Evolutionary conservation across 2,329 filamentous ascomycete species (phyloP).

Genomic region (Cladosporium sp.): DNA sequence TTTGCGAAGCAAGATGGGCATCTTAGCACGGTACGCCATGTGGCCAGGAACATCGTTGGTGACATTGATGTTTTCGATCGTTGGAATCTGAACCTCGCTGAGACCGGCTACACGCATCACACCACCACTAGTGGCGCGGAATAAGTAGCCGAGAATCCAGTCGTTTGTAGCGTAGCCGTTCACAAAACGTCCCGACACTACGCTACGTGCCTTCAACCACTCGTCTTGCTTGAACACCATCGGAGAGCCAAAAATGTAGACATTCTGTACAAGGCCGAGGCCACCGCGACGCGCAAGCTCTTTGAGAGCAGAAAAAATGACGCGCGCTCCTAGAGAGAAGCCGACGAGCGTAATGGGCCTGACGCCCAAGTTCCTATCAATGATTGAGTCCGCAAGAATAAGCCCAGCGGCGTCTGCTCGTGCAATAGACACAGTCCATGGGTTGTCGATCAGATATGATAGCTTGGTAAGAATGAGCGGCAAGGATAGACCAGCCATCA

Average conservation of each 20-base stretch:
- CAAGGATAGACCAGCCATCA: constrained; percentile 93
- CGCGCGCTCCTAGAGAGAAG: constrained; percentile 86
- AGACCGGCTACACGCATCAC: constrained; percentile 87
- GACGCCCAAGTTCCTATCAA: constrained; percentile 86
- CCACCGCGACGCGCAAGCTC: constrained; percentile 84
- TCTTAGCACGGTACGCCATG: constrained; percentile 93
- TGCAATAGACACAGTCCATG: constrained; percentile 94
- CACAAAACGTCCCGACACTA: constrained; percentile 88
- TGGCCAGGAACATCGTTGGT: constrained; percentile 85
- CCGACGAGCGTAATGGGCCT: constrained; percentile 90
- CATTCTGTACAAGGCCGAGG: constrained; percentile 87
- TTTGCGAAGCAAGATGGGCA: constrained; percentile 82
- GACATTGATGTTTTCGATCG: constrained; percentile 85
- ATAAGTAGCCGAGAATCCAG: constrained; percentile 94
- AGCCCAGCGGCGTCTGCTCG: constrained; percentile 84
- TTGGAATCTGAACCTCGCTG: constrained; percentile 74
- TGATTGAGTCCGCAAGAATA: constrained; percentile 90
- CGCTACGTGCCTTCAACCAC: constrained; percentile 74
- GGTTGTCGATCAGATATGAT: constrained; percentile 95
- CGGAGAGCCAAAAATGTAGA: constrained; percentile 90
- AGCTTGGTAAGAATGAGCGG: constrained; percentile 91
- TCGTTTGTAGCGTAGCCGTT: constrained; percentile 94
- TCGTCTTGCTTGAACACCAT: constrained; percentile 91
- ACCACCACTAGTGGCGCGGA: constrained; percentile 88
- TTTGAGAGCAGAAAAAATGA: constrained; percentile 88